Evolutionary conservation across 176 grass and related monocot species (phyloP), one percentile per base, ranked within the genome.

Genomic region (Microstegium vimineum): DNA sequence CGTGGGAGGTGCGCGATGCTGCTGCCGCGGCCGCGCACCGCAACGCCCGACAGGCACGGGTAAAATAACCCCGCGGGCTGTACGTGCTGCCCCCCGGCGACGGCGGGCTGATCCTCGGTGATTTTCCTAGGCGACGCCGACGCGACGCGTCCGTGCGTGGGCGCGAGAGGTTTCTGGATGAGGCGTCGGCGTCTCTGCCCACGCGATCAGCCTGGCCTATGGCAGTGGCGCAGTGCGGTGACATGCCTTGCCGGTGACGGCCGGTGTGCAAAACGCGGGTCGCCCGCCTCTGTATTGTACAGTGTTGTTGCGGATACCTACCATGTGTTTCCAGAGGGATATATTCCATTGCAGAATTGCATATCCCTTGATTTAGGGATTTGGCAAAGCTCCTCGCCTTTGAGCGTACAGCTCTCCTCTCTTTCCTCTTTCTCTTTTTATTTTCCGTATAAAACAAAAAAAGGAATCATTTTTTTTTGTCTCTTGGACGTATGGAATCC

Each of bases 11-110:
- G 45, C 45, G 77, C n/a, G 56, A 25, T 11, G 56, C 56, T 79
- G 74, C 27, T 33, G 68, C 54, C 2, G 40, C 46, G 10, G 71
- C 8, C n/a, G 86, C 43, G 5, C 63, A 6, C 51, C 77, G 65
- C 83, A 86, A 73, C 87, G 73, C 83, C 78, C 83, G 83, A 86
- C 88, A 86, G 10, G n/a, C 20, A n/a, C 34, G 65, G 66, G 56
- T 17, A 22, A 78, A 89, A 82, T 66, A 82, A 41, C 32, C 52
- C 54, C 15, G 12, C 45, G 59, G 13, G 38, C 38, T 22, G 43
- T 51, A 32, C 71, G 45, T 73, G 31, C 73, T 34, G 16, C 17
- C 38, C 11, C 66, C 68, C n/a, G 37, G 38, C 12, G 36, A 38
- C 68, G 68, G 41, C 34, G 35, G 15, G 4, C 6, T 35, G 3